These are phyloP conservation scores for Xylaria longipes DNA, from an alignment of 495 filamentous ascomycete genomes.

Conservation along the genomic window DNA sequence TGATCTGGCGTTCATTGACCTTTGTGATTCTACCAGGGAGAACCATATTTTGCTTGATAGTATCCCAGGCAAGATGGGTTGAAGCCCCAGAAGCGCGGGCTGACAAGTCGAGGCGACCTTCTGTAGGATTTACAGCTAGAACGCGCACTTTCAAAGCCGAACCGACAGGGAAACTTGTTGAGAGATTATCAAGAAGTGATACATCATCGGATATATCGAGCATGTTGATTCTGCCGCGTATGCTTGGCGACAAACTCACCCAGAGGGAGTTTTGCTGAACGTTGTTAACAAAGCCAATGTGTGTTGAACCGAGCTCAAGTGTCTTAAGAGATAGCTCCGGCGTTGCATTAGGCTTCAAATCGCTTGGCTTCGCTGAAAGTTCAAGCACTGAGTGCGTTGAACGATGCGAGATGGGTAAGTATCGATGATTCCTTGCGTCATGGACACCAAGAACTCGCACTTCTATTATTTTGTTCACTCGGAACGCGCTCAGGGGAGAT, in stretches of 20 bases:
- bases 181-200: conserved; percentile 72
- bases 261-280: conserved; percentile 76
- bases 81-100: conserved; percentile 63
- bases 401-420: conserved; percentile 88
- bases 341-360: conserved; percentile 56
- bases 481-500: conserved; percentile 74
- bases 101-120: conserved; percentile 80
- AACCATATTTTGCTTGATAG: conserved; percentile 77
- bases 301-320: conserved; percentile 69
- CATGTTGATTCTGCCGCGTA: conserved; percentile 79
- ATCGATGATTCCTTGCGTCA: conserved; percentile 87
- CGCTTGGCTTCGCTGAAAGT: conserved; percentile 80
- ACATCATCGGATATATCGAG: conserved; percentile 88
- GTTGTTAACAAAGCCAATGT: conserved; percentile 90
- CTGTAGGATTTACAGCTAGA: conserved; percentile 71
- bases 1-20: conserved; percentile 78
- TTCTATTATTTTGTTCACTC: conserved; percentile 68
- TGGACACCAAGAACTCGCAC: conserved; percentile 87
- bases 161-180: conserved; percentile 86
- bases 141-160: conserved; percentile 83
- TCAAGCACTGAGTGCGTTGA: conserved; percentile 83
- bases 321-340: conserved; percentile 73
- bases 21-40: conserved; percentile 84
- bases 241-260: conserved; percentile 89
- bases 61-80: conserved; percentile 66